Evolutionary conservation across 371 early-diverging fungal genomes (phyloP).

Genomic region (Mortierella sp.): DNA sequence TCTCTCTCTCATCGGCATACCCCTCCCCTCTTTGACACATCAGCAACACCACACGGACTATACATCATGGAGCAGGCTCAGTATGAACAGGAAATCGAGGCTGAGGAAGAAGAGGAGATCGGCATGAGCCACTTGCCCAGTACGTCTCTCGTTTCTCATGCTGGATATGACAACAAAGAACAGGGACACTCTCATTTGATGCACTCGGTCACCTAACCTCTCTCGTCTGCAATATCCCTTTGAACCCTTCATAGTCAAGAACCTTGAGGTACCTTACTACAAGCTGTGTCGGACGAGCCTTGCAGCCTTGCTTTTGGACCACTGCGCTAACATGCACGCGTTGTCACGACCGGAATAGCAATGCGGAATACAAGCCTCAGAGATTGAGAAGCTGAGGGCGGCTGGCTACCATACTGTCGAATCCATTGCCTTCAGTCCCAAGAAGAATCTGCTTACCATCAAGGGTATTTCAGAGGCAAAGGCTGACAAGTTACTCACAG

Average conservation of each 20-base stretch:
- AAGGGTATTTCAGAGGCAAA: conserved; percentile 99
- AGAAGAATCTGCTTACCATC: conserved; percentile 89
- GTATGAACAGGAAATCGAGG: conserved; percentile 30
- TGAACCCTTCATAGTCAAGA: conserved; percentile 19
- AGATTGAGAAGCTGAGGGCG: conserved; percentile 90
- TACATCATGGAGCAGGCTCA: conserved; percentile 36
- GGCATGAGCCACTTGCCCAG: conserved; percentile 33
- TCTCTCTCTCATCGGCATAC: neutral
- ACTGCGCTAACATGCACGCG: too few relatives aligned
- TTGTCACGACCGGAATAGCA: too few relatives aligned
- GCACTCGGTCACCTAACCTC: neutral
- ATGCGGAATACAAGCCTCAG: conserved; percentile 84
- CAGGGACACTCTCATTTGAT: conserved; percentile 39
- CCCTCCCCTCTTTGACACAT: neutral
- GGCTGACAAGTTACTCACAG: conserved; percentile 96
- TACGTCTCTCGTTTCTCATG: conserved; percentile 8
- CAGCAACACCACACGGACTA: neutral
- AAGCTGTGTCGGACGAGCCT: neutral
- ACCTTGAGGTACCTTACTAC: conserved; percentile 29
- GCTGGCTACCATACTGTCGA: conserved; percentile 98
- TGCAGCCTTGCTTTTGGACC: neutral
- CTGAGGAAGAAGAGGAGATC: conserved; percentile 44
- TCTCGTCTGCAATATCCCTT: neutral
- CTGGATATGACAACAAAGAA: neutral
- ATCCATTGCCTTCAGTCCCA: conserved; percentile 96